Evolutionary conservation across 2,329 filamentous ascomycete genomes (phyloP), one percentile per base, ranked within the genome.

Genomic region (Alternaria viburni): DNA sequence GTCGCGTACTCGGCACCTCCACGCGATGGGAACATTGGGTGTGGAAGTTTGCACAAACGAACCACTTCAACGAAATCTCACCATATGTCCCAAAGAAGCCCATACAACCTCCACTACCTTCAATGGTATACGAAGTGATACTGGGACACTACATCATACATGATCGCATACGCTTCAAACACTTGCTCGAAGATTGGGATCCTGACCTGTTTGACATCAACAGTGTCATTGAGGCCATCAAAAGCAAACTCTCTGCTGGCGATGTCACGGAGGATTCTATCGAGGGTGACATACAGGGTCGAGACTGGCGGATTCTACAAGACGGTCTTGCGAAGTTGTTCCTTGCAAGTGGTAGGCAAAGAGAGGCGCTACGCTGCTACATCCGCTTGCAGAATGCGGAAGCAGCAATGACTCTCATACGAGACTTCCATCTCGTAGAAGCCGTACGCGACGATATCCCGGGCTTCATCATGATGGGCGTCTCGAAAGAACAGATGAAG

Each of bases 21-120:
- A 86, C 91, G 51, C 85, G 91, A 70, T 99, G 96, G 96, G 94
- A 98, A 81, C 93, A 96, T 73, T 98, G 95, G 93, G 91, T 96
- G 6, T 96, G 92, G 88, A 90, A 88, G 0, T 99, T 99, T 81
- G 93, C 93, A 8, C 91, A 93, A 44, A 91, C 92, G 3, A 87
- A 92, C 67, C 93, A 90, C 74, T 93, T 97, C 71, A 93, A 97
- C 76, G 94, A 97, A 71, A 97, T 99, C 64, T 91, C 92, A 6
- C 87, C 91, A 36, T 90, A 91, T 73, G 92, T 99, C 28, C 96
- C 96, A 0, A 89, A 88, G 1, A 87, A 90, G 57, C 88, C 89
- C n/a, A 86, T 96, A 77, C 88, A 87, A 26, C 94, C 94, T 8
- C 90, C 93, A 0, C 85, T 99, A 12, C 90, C 93, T 0, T 89